Base-by-base conservation (phyloP, 2,329 filamentous ascomycete species). In the Aspergillus chevalieri region DNA sequence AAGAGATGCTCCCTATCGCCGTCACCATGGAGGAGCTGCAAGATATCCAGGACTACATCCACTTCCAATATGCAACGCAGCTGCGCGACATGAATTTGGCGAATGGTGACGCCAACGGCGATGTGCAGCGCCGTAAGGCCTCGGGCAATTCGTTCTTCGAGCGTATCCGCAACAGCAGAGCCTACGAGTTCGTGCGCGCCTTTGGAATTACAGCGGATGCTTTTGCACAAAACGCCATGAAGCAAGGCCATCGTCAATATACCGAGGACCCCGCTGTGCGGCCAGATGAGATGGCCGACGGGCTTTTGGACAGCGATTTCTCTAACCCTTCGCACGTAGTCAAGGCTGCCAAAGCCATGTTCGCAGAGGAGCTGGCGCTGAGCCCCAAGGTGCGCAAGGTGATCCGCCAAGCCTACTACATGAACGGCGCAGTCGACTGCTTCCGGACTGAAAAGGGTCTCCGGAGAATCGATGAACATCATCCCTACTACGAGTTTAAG, bases 401-500 rank as follows among this genome's bases (percentile, higher is more conserved):
- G 56, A 84, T 97, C 71, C 81, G 93, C 46, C 81, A 83, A 58
- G 84, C 84, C 44, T 95, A 88, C 69, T 97, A 96, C 64, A 81
- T 84, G 63, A 85, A 85, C 57, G 89, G 90, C 21, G 80, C 87
- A 49, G 84, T 98, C 52, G 90, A 92, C 72, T 95, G 91, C 67
- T 83, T 82, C 53, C 84, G 93, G 48, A 98, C 93, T 0, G 91
- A 97, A 52, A 98, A 97, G 71, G 93, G 93, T 24, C 75, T 96
- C 47, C 87, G 88, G 50, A 88, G 89, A 63, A 97, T 98, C 58
- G 91, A 95, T 60, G 92, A 97, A 53, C 84, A 93, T 21, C 91
- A 97, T 63, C 89, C 90, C 0, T 97, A 94, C 69, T 97, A 97
- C 66, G 93, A 97, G 69, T 89, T 98, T 75, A 95, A 98, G 70